Evolutionary conservation across 345 rosid genomes (phyloP).

Genomic region (Turritis glabra): DNA sequence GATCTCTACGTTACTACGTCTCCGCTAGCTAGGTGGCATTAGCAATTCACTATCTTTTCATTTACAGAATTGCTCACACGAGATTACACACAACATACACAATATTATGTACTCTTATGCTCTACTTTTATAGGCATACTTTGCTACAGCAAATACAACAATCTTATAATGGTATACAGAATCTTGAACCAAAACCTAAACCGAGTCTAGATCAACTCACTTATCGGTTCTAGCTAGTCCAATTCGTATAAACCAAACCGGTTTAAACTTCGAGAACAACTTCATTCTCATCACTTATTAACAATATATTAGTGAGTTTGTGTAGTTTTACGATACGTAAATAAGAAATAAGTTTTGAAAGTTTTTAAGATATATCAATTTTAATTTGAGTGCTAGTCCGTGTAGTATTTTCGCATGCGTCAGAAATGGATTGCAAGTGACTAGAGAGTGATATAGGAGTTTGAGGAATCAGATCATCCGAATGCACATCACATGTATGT

Average conservation of each 20-base stretch:
- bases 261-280: neutral
- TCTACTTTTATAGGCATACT: neutral
- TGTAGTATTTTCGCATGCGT: constrained; percentile 5
- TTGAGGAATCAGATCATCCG: neutral
- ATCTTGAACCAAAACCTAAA: neutral
- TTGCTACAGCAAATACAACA: neutral
- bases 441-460: neutral
- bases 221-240: neutral
- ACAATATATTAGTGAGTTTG: neutral
- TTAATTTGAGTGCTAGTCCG: neutral
- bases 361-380: neutral
- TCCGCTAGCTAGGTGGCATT: no score
- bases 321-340: neutral
- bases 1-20: no score
- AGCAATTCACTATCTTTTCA: neutral
- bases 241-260: neutral
- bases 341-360: neutral
- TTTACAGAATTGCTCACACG: no score
- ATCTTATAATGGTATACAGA: neutral
- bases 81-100: neutral
- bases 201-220: neutral
- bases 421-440: constrained; percentile 23
- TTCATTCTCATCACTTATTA: neutral
- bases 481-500: constrained; percentile 24
- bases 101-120: no score